Evolutionary conservation across 2,329 filamentous ascomycete species (phyloP).

Genomic region (Hymenotorrendiella dingleyae): DNA sequence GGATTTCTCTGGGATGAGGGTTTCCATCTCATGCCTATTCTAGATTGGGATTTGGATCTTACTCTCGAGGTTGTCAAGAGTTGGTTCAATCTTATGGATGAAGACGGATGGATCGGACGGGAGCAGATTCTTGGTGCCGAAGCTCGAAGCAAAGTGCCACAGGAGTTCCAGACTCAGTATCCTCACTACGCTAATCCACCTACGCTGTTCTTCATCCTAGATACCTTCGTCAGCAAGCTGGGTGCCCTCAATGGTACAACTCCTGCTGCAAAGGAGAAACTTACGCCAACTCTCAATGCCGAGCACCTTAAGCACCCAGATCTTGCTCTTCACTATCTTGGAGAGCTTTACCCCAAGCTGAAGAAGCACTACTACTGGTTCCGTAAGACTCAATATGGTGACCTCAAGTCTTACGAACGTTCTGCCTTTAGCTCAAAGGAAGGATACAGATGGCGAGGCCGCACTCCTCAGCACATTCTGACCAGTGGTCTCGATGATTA

Average conservation of each 20-base stretch:
- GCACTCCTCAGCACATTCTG: conserved; percentile 78
- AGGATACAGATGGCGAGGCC: conserved; percentile 90
- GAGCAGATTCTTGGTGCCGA: conserved; percentile 92
- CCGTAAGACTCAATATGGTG: conserved; percentile 81
- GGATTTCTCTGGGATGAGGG: conserved; percentile 98
- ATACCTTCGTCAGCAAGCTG: conserved; percentile 76
- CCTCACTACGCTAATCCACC: conserved; percentile 97
- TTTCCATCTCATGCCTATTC: conserved; percentile 85
- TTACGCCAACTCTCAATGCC: conserved; percentile 48
- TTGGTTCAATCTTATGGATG: conserved; percentile 95
- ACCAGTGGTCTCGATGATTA: conserved; percentile 96
- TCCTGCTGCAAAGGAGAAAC: conserved; percentile 37
- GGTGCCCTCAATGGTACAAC: conserved; percentile 46
- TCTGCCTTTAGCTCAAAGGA: conserved; percentile 85
- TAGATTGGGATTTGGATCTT: conserved; percentile 91
- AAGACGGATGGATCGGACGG: conserved; percentile 94
- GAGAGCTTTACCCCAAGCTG: conserved; percentile 76
- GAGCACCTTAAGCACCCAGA: conserved; percentile 63
- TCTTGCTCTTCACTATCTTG: conserved; percentile 64
- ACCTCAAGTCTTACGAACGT: conserved; percentile 86
- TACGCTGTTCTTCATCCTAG: conserved; percentile 84
- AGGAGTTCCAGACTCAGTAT: conserved; percentile 91
- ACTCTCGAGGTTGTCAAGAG: conserved; percentile 83
- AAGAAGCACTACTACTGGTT: conserved; percentile 94
- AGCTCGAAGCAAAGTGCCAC: conserved; percentile 88